Percentiles rank a stretch among this genome's conserved stretches.
Evolutionary conservation across 345 rosid species (phyloP).

Genomic region (Pistacia atlantica): DNA sequence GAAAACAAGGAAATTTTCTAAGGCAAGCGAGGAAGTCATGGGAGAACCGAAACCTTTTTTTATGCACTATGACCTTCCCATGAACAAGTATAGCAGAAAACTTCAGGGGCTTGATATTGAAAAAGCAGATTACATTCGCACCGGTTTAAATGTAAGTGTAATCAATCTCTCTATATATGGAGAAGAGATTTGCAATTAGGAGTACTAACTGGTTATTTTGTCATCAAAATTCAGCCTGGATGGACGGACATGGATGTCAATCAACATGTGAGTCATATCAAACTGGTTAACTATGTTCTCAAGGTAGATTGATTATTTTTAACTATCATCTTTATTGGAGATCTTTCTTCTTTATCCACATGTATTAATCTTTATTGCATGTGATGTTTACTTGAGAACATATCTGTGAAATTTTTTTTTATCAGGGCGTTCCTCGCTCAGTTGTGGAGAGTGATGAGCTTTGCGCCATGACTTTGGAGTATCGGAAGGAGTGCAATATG

Average conservation of each 20-base stretch:
- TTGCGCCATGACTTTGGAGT: conserved; percentile 24
- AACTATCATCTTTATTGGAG: neutral
- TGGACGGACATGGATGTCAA: conserved; percentile 27
- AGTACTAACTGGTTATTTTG: neutral
- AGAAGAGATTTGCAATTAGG: no score
- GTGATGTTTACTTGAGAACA: neutral
- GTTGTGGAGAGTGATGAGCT: conserved; percentile 23
- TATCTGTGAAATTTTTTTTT: neutral
- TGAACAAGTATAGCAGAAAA: neutral
- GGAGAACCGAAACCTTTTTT: conserved; percentile 16
- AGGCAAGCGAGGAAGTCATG: conserved; percentile 15
- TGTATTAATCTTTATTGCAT: neutral
- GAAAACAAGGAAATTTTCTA: conserved; percentile 29
- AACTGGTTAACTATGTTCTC: conserved; percentile 13
- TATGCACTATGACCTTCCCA: conserved; percentile 3
- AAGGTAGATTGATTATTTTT: neutral
- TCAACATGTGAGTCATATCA: conserved; percentile 22
- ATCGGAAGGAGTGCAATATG: conserved; percentile 22
- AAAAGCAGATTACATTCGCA: conserved; percentile 14
- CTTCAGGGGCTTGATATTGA: neutral
- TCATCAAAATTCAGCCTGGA: conserved; percentile 18
- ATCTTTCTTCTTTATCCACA: no score
- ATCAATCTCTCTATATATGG: neutral
- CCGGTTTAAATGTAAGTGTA: conserved; percentile 8
- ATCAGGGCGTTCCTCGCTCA: conserved; percentile 22